Percentiles rank a stretch among this genome's conserved stretches.
phyloP scores from a whole-genome alignment of 352 stramenopile species.

The Globisporangium heterothallicum region DNA sequence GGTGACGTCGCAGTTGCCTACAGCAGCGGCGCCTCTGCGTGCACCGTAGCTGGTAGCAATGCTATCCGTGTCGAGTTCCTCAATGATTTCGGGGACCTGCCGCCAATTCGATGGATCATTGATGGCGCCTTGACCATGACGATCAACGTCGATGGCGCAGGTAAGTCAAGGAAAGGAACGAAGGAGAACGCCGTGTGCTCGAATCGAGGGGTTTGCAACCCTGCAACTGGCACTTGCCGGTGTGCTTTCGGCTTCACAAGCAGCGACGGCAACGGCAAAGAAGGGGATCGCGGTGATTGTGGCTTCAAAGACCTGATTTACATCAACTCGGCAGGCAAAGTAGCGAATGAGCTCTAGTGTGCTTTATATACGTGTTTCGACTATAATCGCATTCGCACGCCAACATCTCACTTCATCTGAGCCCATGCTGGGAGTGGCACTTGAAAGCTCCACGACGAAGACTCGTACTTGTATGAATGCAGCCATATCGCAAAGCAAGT shows the following conservation, averaged over 20 bases:
- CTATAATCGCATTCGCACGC: background rate
- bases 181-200: constrained; percentile 67
- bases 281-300: constrained; percentile 88
- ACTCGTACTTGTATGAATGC: constrained; percentile 49
- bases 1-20: constrained; percentile 43
- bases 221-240: constrained; percentile 43
- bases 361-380: background rate
- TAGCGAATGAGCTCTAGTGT: constrained; percentile 36
- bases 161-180: constrained; percentile 39
- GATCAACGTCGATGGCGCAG: constrained; percentile 40
- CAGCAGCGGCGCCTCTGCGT: constrained; percentile 28
- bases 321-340: constrained; percentile 56
- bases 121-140: constrained; percentile 52
- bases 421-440: constrained; percentile 41
- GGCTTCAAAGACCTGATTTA: constrained; percentile 79
- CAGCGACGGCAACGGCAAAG: constrained; percentile 72
- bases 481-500: constrained; percentile 34
- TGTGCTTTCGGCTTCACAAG: constrained; percentile 76
- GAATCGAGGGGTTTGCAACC: constrained; percentile 51
- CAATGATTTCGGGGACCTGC: constrained; percentile 60
- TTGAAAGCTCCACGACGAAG: constrained; percentile 27
- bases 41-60: constrained; percentile 42
- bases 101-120: constrained; percentile 53
- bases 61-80: constrained; percentile 61
- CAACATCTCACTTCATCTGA: background rate